A percentile compares a stretch with the other conserved stretches of the same genome.
phyloP scores from a whole-genome alignment of 495 filamentous ascomycete species.

The Penicillium tannophilum region DNA sequence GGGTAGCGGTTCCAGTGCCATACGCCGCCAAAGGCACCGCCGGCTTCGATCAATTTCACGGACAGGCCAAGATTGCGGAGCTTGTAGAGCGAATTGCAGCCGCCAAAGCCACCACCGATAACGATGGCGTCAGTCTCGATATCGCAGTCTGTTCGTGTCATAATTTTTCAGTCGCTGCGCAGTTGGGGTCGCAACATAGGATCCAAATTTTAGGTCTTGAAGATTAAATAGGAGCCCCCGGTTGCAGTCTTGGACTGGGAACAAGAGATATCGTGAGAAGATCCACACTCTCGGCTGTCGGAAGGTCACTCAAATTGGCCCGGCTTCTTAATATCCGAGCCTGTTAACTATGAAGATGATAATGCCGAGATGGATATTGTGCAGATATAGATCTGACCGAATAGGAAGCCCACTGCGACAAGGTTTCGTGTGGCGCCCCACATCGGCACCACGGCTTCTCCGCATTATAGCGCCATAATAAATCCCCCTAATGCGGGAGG shows the following conservation, averaged over 20 bases:
- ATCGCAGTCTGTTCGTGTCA: slow-evolving; percentile 22
- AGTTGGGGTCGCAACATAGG: background rate
- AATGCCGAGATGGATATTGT: background rate
- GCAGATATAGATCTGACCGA: slow-evolving; percentile 8
- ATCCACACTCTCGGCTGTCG: background rate
- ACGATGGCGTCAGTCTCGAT: slow-evolving; percentile 38
- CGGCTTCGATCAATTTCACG: slow-evolving; percentile 51
- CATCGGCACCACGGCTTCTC: background rate
- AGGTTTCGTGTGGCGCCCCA: slow-evolving; percentile 12
- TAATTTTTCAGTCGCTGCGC: background rate
- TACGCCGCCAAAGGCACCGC: slow-evolving; percentile 50
- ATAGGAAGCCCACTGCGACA: slow-evolving; percentile 25
- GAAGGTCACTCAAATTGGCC: background rate
- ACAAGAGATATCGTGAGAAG: background rate
- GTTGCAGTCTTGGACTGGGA: background rate
- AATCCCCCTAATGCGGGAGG: background rate
- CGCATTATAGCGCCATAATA: background rate
- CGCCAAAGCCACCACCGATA: slow-evolving; percentile 40
- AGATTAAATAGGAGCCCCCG: background rate
- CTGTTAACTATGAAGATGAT: background rate
- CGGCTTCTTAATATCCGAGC: background rate
- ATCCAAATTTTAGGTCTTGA: background rate
- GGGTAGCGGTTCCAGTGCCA: slow-evolving; percentile 60
- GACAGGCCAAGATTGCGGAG: slow-evolving; percentile 41
- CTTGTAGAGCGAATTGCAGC: slow-evolving; percentile 40